Evolutionary conservation across 345 rosid species (phyloP).

Genomic region (Corchorus capsularis): DNA sequence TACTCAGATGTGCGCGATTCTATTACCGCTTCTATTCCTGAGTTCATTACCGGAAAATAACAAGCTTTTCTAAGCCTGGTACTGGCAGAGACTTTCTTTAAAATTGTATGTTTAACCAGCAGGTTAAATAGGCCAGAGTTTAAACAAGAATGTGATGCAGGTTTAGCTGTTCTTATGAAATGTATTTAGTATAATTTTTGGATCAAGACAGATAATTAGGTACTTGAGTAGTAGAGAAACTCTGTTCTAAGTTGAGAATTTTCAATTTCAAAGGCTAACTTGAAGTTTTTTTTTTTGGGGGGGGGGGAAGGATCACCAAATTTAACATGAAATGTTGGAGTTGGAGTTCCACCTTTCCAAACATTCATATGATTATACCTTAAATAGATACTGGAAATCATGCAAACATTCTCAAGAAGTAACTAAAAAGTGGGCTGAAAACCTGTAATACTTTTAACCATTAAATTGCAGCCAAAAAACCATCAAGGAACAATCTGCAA

Average conservation of each 20-base stretch:
- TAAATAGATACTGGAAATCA: neutral
- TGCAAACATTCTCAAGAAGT: neutral
- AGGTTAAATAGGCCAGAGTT: neutral
- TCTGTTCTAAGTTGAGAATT: too few relatives aligned
- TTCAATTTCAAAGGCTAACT: too few relatives aligned
- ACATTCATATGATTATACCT: neutral
- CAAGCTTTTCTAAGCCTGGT: constrained; percentile 15
- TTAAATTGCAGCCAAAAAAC: neutral
- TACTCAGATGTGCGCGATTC: constrained; percentile 44
- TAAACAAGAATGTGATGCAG: too few relatives aligned
- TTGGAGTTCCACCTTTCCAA: neutral
- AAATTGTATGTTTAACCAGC: neutral
- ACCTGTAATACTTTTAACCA: neutral
- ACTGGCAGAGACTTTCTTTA: too few relatives aligned
- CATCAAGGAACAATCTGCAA: neutral
- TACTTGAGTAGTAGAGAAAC: too few relatives aligned
- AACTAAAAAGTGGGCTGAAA: neutral
- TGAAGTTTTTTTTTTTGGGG: too few relatives aligned
- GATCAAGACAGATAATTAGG: too few relatives aligned
- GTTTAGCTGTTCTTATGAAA: neutral
- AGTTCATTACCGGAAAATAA: constrained; percentile 28
- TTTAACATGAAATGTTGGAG: too few relatives aligned
- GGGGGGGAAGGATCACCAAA: too few relatives aligned
- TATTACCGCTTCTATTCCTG: constrained; percentile 8
- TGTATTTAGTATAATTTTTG: too few relatives aligned